Conservation (phyloP, 2,329 filamentous ascomycete genomes). For the Bipolaris cookei region DNA sequence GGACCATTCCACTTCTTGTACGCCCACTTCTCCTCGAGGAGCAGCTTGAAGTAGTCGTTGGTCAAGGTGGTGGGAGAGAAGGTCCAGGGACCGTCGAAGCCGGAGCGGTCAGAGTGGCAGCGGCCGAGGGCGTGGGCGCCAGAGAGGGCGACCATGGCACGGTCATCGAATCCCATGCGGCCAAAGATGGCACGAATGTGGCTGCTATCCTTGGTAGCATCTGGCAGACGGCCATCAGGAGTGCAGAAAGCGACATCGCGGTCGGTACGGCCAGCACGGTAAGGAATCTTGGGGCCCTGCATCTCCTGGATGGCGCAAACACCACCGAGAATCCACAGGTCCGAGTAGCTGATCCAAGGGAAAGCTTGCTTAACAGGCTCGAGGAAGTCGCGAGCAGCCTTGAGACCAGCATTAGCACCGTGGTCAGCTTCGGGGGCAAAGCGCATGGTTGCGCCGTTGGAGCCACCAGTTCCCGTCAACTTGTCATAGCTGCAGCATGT, state of each 20-base stretch:
- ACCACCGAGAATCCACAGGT: conserved; percentile 93
- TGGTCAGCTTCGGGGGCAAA: conserved; percentile 88
- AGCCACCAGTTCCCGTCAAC: conserved; percentile 85
- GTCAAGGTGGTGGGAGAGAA: conserved; percentile 81
- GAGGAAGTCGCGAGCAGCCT: conserved; percentile 86
- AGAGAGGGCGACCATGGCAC: conserved; percentile 91
- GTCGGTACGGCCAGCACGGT: conserved; percentile 84
- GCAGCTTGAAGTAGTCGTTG: conserved; percentile 91
- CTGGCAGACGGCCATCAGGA: conserved; percentile 88
- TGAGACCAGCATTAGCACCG: conserved; percentile 91
- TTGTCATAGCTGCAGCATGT: conserved; percentile 69
- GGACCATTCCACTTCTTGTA: conserved; percentile 98
- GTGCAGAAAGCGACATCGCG: conserved; percentile 83
- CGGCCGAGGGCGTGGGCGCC: conserved; percentile 83
- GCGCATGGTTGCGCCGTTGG: conserved; percentile 96
- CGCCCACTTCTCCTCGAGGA: conserved; percentile 91
- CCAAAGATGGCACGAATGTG: conserved; percentile 92
- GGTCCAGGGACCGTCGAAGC: conserved; percentile 84
- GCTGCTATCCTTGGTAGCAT: conserved; percentile 74
- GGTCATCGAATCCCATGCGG: conserved; percentile 98
- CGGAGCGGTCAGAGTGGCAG: conserved; percentile 87
- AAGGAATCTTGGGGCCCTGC: conserved; percentile 86
- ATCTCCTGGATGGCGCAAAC: conserved; percentile 92
- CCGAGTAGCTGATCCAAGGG: conserved; percentile 96
- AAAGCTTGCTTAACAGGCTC: conserved; percentile 87